Evolutionary conservation across 1,139 yeast genomes (phyloP).

Genomic region (Pichia terricola): DNA sequence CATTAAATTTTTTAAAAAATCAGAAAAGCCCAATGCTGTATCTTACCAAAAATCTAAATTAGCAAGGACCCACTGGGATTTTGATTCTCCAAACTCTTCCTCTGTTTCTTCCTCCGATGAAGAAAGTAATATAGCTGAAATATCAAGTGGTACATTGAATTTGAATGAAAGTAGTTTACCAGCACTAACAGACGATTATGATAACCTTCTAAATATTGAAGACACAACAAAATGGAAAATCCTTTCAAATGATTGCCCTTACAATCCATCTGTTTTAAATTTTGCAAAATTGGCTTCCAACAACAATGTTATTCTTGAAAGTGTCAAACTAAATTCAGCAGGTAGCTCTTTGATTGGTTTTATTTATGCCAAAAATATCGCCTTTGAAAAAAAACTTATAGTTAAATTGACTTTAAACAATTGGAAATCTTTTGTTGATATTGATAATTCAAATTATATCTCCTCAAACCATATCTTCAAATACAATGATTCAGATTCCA

Average conservation of each 20-base stretch:
- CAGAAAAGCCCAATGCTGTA: slow-evolving; percentile 69
- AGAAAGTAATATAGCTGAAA: slow-evolving; percentile 25
- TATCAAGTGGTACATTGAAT: slow-evolving; percentile 7
- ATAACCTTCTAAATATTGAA: slow-evolving; percentile 14
- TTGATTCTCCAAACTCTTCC: slow-evolving; percentile 13
- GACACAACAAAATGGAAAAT: slow-evolving; percentile 34
- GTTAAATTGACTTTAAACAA: slow-evolving; percentile 59
- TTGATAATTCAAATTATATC: slow-evolving; percentile 25
- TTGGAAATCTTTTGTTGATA: slow-evolving; percentile 48
- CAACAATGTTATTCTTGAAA: slow-evolving; percentile 53
- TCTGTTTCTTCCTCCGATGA: neutral
- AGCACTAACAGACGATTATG: slow-evolving; percentile 21
- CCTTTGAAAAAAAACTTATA: slow-evolving; percentile 53
- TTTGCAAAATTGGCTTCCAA: slow-evolving; percentile 32
- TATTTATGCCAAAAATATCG: slow-evolving; percentile 61
- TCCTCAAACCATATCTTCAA: slow-evolving; percentile 27
- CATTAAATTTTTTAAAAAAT: slow-evolving; percentile 60
- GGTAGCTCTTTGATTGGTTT: slow-evolving; percentile 56
- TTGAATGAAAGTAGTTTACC: slow-evolving; percentile 3
- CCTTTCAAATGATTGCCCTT: slow-evolving; percentile 23
- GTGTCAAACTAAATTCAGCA: slow-evolving; percentile 49
- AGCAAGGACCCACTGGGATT: slow-evolving; percentile 21
- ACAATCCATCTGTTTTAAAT: slow-evolving; percentile 20
- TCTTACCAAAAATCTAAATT: slow-evolving; percentile 31
- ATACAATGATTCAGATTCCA: slow-evolving; percentile 16